These are phyloP conservation scores for Pestalotiopsis sp. DNA, from an alignment of 2,329 filamentous ascomycete genomes.

Conservation along the genomic window DNA sequence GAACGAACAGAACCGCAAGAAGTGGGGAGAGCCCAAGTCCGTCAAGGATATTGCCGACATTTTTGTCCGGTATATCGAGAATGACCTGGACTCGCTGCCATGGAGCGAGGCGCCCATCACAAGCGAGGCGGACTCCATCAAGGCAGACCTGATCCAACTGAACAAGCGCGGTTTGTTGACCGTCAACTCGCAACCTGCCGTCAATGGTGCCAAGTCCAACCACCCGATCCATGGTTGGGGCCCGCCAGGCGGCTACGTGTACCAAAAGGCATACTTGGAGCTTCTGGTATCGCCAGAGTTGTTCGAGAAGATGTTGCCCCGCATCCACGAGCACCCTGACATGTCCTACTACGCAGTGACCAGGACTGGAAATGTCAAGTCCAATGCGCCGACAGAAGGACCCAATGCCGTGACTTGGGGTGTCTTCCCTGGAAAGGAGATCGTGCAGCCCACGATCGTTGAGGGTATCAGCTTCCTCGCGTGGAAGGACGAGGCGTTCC, in stretches of 20 bases:
- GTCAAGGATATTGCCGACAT: conserved; percentile 80
- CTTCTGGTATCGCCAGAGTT: conserved; percentile 82
- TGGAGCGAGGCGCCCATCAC: conserved; percentile 94
- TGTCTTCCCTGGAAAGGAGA: conserved; percentile 97
- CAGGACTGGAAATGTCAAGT: conserved; percentile 77
- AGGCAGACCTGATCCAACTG: conserved; percentile 74
- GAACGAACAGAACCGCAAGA: conserved; percentile 92
- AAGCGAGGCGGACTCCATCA: conserved; percentile 78
- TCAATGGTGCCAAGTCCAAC: conserved; percentile 86
- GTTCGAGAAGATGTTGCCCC: conserved; percentile 74
- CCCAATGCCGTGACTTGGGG: conserved; percentile 99
- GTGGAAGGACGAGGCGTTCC: conserved; percentile 98
- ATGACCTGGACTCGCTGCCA: conserved; percentile 79
- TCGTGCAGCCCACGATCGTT: conserved; percentile 99
- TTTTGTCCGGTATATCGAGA: conserved; percentile 84
- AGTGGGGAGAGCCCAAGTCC: conserved; percentile 86
- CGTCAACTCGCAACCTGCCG: conserved; percentile 95
- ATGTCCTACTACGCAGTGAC: conserved; percentile 95
- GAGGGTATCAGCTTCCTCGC: conserved; percentile 97
- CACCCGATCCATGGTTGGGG: conserved; percentile 93
- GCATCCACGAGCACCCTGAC: conserved; percentile 77
- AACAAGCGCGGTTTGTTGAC: conserved; percentile 89
- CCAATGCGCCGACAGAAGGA: conserved; percentile 81
- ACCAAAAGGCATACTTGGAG: conserved; percentile 97
- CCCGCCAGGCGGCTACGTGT: conserved; percentile 92